phyloP scores from a whole-genome alignment of 2,329 filamentous ascomycete genomes.

The Paraphoma sp. region DNA sequence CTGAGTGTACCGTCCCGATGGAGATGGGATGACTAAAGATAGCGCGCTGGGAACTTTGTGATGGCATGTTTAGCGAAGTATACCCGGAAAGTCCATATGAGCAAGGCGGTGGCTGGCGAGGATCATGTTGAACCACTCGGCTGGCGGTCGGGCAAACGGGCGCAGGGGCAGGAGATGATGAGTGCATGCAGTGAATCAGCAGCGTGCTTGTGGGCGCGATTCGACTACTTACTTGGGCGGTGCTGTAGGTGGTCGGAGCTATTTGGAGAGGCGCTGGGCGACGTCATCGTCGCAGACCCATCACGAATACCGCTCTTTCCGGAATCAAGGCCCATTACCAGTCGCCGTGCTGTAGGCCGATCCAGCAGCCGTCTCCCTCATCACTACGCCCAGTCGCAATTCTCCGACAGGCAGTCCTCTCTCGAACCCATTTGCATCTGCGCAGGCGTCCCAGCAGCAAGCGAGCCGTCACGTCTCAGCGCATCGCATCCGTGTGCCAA shows the following conservation, averaged over 20 bases:
- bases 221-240: no score
- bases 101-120: not conserved
- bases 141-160: not conserved
- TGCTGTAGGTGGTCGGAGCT: not conserved
- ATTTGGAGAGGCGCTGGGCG: not conserved
- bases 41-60: no score
- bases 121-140: not conserved
- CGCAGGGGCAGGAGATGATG: not conserved
- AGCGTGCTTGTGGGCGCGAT: not conserved
- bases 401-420: constrained; percentile 5
- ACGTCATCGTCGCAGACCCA: constrained; percentile 3
- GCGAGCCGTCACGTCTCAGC: constrained; percentile 17
- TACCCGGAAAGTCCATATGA: not conserved
- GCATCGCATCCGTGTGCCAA: constrained; percentile 17
- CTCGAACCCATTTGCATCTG: not conserved
- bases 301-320: constrained; percentile 12
- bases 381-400: constrained; percentile 1
- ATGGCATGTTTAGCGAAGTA: no score
- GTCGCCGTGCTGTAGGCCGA: not conserved
- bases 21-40: not conserved
- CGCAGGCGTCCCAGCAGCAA: constrained; percentile 3
- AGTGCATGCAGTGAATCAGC: not conserved
- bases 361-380: not conserved
- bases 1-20: not conserved
- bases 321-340: constrained; percentile 1